These are phyloP conservation scores for Astrephomene gubernaculifera DNA, from an alignment of 139 green algal species.

Conservation along the genomic window DNA sequence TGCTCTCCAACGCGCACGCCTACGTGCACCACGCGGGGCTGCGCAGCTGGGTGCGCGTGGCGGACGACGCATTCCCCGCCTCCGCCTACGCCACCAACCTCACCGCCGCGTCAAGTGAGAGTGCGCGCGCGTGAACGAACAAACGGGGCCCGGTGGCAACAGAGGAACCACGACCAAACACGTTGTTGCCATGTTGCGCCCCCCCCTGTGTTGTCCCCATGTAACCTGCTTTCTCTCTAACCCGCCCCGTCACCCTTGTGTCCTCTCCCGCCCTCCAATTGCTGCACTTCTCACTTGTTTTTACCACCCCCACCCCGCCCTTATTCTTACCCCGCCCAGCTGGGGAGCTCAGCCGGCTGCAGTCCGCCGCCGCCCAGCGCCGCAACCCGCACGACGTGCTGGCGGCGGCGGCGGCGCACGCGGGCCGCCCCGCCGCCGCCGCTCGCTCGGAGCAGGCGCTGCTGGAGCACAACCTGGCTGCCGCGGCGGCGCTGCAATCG, in stretches of 20 bases:
- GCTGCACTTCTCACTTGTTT: too few relatives aligned
- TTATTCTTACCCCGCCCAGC: too few relatives aligned
- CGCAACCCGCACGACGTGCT: slow-evolving; percentile 17
- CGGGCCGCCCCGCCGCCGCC: background rate
- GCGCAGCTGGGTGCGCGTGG: slow-evolving; percentile 73
- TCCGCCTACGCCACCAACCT: slow-evolving; percentile 42
- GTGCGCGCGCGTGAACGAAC: background rate
- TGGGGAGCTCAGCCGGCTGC: slow-evolving; percentile 64
- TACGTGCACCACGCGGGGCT: slow-evolving; percentile 68
- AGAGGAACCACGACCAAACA: too few relatives aligned
- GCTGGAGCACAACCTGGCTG: slow-evolving; percentile 72
- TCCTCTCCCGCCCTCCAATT: too few relatives aligned
- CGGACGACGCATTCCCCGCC: slow-evolving; percentile 65
- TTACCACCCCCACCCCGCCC: too few relatives aligned
- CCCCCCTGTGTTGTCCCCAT: too few relatives aligned
- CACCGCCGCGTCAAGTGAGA: background rate
- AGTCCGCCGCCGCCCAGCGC: slow-evolving; percentile 47
- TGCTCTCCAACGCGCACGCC: slow-evolving; percentile 69
- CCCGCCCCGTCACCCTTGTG: too few relatives aligned
- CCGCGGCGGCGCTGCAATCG: slow-evolving; percentile 62
- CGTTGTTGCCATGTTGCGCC: too few relatives aligned
- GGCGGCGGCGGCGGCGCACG: background rate
- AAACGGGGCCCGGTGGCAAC: too few relatives aligned
- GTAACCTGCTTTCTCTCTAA: too few relatives aligned
- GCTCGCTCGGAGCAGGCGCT: slow-evolving; percentile 31